A percentile compares a stretch with the other conserved stretches of the same genome.
Conservation (phyloP, 139 green algal genomes). For the Tetratostichococcus sp. region DNA sequence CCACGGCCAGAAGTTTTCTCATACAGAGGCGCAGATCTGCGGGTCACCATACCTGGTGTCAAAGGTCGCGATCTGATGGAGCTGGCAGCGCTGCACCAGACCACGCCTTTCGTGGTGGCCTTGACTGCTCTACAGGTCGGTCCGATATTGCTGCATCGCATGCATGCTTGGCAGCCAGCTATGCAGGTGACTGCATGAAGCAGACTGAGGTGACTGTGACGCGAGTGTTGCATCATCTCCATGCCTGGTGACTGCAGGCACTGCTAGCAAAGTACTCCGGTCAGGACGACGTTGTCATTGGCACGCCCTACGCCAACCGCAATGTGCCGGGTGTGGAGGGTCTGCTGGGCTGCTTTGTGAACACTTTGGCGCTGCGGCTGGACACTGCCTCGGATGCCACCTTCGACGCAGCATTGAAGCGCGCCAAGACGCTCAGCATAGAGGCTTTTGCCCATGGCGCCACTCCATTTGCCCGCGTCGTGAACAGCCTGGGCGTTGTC, state of each 20-base stretch:
- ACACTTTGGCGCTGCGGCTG: background rate
- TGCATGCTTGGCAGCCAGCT: too few species aligned
- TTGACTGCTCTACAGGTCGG: background rate
- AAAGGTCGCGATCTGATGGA: background rate
- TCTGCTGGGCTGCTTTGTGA: constrained; percentile 18
- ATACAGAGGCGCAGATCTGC: too few species aligned
- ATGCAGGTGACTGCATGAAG: too few species aligned
- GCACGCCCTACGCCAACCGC: constrained; percentile 2
- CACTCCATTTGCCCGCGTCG: constrained; percentile 7
- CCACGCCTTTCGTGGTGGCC: background rate
- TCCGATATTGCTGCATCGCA: background rate
- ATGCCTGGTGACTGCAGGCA: background rate
- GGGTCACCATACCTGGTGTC: too few species aligned
- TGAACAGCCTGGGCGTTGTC: background rate
- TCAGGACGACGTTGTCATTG: constrained; percentile 1
- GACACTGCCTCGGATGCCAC: background rate
- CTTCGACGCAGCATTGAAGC: background rate
- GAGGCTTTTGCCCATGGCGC: background rate
- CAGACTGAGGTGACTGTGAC: too few species aligned
- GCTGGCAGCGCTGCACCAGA: background rate
- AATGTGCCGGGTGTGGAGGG: background rate
- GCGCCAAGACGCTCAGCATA: background rate
- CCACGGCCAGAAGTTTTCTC: too few species aligned
- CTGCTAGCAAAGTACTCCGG: background rate
- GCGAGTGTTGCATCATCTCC: too few species aligned